Evolutionary conservation across 805 yeast genomes (phyloP).

Genomic region (Candida nitratophila): DNA sequence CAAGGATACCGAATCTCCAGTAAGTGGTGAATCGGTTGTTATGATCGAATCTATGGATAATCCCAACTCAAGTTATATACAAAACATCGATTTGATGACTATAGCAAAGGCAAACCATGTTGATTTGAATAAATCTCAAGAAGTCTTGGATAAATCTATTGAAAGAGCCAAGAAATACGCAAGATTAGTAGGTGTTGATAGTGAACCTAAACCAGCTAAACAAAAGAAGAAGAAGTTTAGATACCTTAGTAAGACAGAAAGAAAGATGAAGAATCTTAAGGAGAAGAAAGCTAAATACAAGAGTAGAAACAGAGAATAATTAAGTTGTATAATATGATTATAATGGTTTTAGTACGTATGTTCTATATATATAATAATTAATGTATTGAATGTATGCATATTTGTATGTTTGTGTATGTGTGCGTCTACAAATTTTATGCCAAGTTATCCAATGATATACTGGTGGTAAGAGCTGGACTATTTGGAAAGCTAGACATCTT

Average conservation of each 20-base stretch:
- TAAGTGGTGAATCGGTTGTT: constrained; percentile 41
- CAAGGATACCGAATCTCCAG: constrained; percentile 29
- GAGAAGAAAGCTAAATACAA: constrained; percentile 30
- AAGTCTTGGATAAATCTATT: constrained; percentile 67
- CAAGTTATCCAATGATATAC: constrained; percentile 17
- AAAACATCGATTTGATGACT: constrained; percentile 21
- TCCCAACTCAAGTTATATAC: constrained; percentile 25
- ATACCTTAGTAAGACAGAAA: constrained; percentile 75
- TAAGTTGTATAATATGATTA: neutral
- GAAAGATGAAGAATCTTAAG: constrained; percentile 45
- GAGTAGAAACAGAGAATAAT: constrained; percentile 9
- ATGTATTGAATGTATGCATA: neutral
- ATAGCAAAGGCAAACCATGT: constrained; percentile 65
- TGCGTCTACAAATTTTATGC: no score
- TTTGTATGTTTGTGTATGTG: no score
- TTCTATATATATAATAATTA: neutral
- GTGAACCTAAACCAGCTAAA: constrained; percentile 21
- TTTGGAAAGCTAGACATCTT: constrained; percentile 12
- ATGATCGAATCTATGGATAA: constrained; percentile 49
- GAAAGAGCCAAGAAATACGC: constrained; percentile 82
- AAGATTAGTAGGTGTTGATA: constrained; percentile 48
- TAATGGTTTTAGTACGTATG: neutral
- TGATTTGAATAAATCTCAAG: constrained; percentile 57
- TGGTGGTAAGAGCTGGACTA: constrained; percentile 3
- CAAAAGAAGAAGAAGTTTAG: constrained; percentile 76